Evolutionary conservation across 2,329 filamentous ascomycete species (phyloP).

Genomic region (Fusarium gaditjirri): DNA sequence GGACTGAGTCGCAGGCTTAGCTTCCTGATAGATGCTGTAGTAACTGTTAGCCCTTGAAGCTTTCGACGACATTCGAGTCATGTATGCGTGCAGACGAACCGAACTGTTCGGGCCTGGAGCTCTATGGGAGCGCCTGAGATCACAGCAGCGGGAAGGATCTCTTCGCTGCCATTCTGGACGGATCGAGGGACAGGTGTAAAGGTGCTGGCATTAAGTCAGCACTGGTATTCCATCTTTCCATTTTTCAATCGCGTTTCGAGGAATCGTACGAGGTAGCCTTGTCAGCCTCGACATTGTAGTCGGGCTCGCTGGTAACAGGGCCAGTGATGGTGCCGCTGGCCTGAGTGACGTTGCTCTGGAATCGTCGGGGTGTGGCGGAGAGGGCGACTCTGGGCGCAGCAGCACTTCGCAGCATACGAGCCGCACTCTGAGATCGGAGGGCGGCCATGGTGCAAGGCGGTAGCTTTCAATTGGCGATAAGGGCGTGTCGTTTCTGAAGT

Average conservation of each 20-base stretch:
- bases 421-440: slow-evolving; percentile 66
- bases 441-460: slow-evolving; percentile 68
- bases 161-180: slow-evolving; percentile 91
- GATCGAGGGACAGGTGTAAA: slow-evolving; percentile 92
- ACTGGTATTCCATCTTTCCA: neutral
- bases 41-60: slow-evolving; percentile 13
- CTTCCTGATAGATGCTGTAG: slow-evolving; percentile 85
- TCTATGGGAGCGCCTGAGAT: slow-evolving; percentile 94
- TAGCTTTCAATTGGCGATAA: slow-evolving; percentile 42
- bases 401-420: slow-evolving; percentile 62
- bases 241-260: slow-evolving; percentile 7
- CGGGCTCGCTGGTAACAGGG: slow-evolving; percentile 73
- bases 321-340: slow-evolving; percentile 53
- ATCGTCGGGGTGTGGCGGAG: slow-evolving; percentile 61
- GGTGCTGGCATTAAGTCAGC: slow-evolving; percentile 63
- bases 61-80: neutral
- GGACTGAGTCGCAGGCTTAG: slow-evolving; percentile 97
- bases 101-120: slow-evolving; percentile 91
- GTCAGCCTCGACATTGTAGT: slow-evolving; percentile 84
- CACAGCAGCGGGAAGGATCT: slow-evolving; percentile 81
- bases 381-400: slow-evolving; percentile 51
- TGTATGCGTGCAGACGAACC: slow-evolving; percentile 65
- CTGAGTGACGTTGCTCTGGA: slow-evolving; percentile 63
- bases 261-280: slow-evolving; percentile 84
- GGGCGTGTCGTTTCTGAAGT: slow-evolving; percentile 32